Conservation (phyloP, 164 flowering plant genomes). For the Vitis riparia region DNA sequence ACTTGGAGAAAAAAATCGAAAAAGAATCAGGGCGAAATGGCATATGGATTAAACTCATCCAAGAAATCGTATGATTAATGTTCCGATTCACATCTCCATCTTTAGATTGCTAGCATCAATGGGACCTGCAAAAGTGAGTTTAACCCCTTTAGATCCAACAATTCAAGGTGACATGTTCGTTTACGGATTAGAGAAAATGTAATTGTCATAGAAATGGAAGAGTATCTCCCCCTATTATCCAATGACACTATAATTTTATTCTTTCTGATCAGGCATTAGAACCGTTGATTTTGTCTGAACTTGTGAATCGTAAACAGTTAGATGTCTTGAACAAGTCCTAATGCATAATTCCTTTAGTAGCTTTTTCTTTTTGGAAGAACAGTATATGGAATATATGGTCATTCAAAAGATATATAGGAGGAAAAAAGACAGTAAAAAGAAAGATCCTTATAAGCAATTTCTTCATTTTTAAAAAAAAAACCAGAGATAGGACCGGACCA, state of each 20-base stretch:
- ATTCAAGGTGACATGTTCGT: no score
- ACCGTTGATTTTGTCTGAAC: neutral
- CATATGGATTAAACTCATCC: constrained; percentile 18
- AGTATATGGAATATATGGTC: constrained; percentile 1
- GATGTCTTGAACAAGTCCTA: constrained; percentile 4
- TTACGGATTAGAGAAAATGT: neutral
- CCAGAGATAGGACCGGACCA: no score
- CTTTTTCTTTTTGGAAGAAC: constrained; percentile 1
- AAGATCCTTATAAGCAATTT: constrained; percentile 10
- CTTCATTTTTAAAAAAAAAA: no score
- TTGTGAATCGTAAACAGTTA: constrained; percentile 1
- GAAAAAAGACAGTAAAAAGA: constrained; percentile 10
- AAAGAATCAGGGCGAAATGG: constrained; percentile 23
- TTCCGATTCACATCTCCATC: constrained; percentile 54
- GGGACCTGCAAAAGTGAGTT: constrained; percentile 41
- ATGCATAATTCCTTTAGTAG: constrained; percentile 9
- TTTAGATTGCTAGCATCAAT: constrained; percentile 47
- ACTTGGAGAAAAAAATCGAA: constrained; percentile 10
- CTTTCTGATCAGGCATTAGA: no score
- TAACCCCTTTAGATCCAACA: neutral
- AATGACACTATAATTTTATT: neutral
- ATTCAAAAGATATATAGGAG: constrained; percentile 8
- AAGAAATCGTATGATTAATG: constrained; percentile 10
- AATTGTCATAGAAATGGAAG: neutral
- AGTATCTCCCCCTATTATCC: neutral